Percentiles rank a stretch among this genome's conserved stretches.
phyloP scores from a whole-genome alignment of 306 rosid species.

The Inga laurina region DNA sequence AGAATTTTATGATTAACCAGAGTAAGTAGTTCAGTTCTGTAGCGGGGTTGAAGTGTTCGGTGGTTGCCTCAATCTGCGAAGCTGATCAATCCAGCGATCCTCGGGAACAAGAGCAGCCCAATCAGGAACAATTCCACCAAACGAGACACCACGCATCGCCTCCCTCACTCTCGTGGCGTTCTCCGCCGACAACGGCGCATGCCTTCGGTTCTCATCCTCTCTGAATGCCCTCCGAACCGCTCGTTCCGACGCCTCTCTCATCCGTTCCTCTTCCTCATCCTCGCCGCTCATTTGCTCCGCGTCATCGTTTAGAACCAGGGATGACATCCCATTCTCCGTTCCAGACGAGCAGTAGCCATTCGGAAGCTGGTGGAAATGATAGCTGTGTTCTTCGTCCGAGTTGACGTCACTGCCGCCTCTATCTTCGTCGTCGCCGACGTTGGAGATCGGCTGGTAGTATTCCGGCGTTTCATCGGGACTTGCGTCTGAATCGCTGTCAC shows the following conservation, averaged over 20 bases:
- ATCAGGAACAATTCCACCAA: conserved; percentile 66
- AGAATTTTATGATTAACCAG: background rate
- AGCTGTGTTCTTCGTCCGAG: conserved; percentile 45
- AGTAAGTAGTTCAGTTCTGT: background rate
- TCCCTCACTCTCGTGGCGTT: conserved; percentile 77
- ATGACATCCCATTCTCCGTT: conserved; percentile 61
- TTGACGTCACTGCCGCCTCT: conserved; percentile 30
- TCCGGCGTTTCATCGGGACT: conserved; percentile 56
- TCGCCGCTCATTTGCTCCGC: conserved; percentile 41
- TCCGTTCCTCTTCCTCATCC: conserved; percentile 43
- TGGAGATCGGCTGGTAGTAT: conserved; percentile 77
- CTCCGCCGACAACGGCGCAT: conserved; percentile 72
- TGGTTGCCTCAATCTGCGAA: conserved; percentile 54
- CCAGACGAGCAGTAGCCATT: conserved; percentile 47
- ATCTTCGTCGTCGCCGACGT: conserved; percentile 43
- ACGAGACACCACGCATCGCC: conserved; percentile 83
- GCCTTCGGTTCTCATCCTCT: conserved; percentile 76
- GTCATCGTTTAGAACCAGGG: conserved; percentile 53
- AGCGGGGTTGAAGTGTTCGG: conserved; percentile 24
- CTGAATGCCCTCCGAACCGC: conserved; percentile 64
- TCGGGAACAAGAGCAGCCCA: conserved; percentile 70
- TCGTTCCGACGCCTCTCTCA: conserved; percentile 43
- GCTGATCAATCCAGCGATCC: conserved; percentile 74
- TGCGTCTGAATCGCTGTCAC: conserved; percentile 82
- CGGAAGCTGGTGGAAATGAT: conserved; percentile 37